These are phyloP conservation scores for Hirsutella thompsonii DNA, from an alignment of 2,329 filamentous ascomycete species.

Conservation along the genomic window DNA sequence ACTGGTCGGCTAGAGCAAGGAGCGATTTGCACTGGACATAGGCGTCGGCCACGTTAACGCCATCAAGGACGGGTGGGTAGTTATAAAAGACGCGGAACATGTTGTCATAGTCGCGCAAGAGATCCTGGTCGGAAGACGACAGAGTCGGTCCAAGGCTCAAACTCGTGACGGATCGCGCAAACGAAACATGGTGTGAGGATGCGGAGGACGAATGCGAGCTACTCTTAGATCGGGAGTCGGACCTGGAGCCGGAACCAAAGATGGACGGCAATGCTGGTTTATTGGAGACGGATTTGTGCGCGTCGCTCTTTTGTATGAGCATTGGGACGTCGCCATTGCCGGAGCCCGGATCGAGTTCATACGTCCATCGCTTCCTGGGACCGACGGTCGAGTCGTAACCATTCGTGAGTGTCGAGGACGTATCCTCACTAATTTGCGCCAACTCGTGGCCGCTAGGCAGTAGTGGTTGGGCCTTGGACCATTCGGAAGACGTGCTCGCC, in stretches of 20 bases:
- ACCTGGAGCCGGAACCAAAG: conserved; percentile 32
- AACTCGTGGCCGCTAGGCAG: conserved; percentile 29
- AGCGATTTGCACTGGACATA: conserved; percentile 92
- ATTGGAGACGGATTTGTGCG: conserved; percentile 6
- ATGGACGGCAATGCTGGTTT: conserved; percentile 14
- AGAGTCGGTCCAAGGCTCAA: conserved; percentile 38
- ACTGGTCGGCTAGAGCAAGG: conserved; percentile 81
- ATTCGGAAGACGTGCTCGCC: conserved; percentile 68
- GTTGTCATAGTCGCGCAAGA: conserved; percentile 88
- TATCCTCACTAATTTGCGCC: conserved; percentile 37
- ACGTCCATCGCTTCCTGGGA: conserved; percentile 58
- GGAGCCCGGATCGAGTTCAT: conserved; percentile 69
- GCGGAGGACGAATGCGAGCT: conserved; percentile 28
- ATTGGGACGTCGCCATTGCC: conserved; percentile 71
- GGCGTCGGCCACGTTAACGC: conserved; percentile 78
- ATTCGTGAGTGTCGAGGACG: conserved; percentile 9
- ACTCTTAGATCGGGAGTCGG: conserved; percentile 14
- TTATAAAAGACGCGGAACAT: conserved; percentile 95
- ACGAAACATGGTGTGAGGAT: conserved; percentile 30
- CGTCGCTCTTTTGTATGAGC: conserved; percentile 64
- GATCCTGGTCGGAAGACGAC: conserved; percentile 55
- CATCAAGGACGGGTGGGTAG: conserved; percentile 68
- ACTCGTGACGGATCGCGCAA: conserved; percentile 82
- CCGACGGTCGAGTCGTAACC: conserved; percentile 6
- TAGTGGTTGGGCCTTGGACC: conserved; percentile 30